Base-by-base conservation (phyloP, 225 moss, liverwort and hornwort genomes). In the Bryoerythrophyllum caledonicum region DNA sequence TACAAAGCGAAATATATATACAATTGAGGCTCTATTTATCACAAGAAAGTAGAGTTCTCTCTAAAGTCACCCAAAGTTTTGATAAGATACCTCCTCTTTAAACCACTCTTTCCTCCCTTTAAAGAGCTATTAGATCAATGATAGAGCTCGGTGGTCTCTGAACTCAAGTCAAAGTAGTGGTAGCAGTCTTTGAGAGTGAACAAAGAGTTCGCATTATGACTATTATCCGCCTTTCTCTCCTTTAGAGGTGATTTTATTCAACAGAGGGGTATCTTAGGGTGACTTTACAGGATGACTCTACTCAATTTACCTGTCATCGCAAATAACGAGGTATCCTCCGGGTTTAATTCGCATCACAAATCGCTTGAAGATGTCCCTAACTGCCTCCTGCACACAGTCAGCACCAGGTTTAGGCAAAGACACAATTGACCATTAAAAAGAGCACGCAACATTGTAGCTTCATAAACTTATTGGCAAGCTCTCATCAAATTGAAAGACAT, bases 281-380 rank as follows among this genome's bases (percentile, higher is more conserved):
- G 17, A 6, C 48, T 48, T 48, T 17, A 16, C 15, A 48, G 15
- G 4, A 48, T 48, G 1, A 48, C 48, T 17, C 5, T 16, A 5
- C 4, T 16, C 4, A 67, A 77, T 57, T 73, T 79, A 99, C 99
- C 87, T 87, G 79, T 99, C 95, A 67, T 88, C 89, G 84, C 90
- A 90, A 63, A 92, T 63, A 60, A 99, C 67, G 23, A 99, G 90
- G 14, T 70, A 84, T 65, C 99, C 99, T 77, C 90, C 92, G 23
- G 86, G 84, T 80, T 81, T 91, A 55, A 99, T 88, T 67, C 84
- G 85, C 78, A 78, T 79, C 5, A 90, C 86, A 86, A 95, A 99
- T 74, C 87, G 86, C 82, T 84, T 91, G 73, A 99, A 99, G 24
- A 93, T 79, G 7, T 92, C 76, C 76, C 86, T 83, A 17, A 83